A percentile compares a stretch with the other conserved stretches of the same genome.
Evolutionary conservation across 177 flowering plant genomes (phyloP).

Genomic region (Vitis hybrid): DNA sequence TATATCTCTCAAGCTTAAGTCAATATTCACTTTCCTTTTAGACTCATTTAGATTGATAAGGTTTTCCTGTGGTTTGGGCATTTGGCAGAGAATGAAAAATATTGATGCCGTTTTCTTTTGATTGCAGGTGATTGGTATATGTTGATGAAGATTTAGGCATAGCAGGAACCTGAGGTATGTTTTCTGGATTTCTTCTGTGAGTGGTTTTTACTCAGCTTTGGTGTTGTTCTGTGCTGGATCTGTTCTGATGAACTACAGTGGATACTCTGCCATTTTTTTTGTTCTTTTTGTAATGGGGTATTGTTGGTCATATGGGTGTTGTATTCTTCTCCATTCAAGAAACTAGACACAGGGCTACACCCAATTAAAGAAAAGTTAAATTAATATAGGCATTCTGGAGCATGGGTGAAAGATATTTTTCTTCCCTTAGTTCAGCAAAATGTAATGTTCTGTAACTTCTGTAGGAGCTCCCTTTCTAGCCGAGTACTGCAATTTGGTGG

Average conservation of each 20-base stretch:
- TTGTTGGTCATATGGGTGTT: background rate
- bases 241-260: background rate
- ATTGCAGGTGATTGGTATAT: background rate
- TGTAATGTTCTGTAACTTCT: too few species aligned
- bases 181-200: background rate
- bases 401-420: too few species aligned
- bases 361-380: too few species aligned
- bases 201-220: background rate
- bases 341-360: too few species aligned
- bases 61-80: background rate
- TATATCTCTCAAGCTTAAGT: background rate
- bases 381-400: too few species aligned
- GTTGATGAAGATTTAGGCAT: background rate
- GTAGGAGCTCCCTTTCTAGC: too few species aligned
- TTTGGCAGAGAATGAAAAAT: background rate
- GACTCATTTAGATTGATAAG: background rate
- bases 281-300: background rate
- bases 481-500: too few species aligned
- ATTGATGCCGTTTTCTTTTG: background rate
- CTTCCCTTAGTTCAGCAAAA: too few species aligned
- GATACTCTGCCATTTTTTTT: background rate
- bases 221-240: conserved; percentile 1
- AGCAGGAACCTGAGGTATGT: background rate
- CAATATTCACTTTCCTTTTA: conserved; percentile 1
- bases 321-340: background rate